Conservation (phyloP, 1,139 yeast species). For the Sugiyamaella paludigena region DNA sequence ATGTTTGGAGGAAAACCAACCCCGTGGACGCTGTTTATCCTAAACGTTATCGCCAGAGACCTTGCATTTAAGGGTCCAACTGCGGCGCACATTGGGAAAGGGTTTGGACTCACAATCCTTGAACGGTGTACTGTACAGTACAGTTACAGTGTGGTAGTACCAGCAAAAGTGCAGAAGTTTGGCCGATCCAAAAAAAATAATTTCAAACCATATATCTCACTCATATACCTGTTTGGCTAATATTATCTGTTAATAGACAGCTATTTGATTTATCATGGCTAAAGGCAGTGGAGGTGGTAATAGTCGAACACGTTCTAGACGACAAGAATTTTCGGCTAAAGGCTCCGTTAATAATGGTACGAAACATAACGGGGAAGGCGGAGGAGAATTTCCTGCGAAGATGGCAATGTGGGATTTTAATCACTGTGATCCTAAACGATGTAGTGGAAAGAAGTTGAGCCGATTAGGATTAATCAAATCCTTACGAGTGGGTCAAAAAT, state of each 20-base stretch:
- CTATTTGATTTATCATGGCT: neutral
- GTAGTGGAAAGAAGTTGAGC: slow-evolving; percentile 93
- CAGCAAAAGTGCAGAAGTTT: too few relatives aligned
- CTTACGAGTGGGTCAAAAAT: slow-evolving; percentile 85
- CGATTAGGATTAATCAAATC: slow-evolving; percentile 79
- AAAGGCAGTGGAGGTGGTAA: slow-evolving; percentile 4
- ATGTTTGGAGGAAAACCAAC: too few relatives aligned
- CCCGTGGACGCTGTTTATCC: too few relatives aligned
- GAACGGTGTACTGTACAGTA: too few relatives aligned
- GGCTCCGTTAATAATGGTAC: neutral
- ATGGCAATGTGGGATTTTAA: slow-evolving; percentile 67
- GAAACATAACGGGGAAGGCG: neutral
- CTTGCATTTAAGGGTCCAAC: too few relatives aligned
- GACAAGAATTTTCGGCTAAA: slow-evolving; percentile 7
- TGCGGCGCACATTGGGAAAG: too few relatives aligned
- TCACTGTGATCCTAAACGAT: slow-evolving; percentile 97
- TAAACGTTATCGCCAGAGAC: too few relatives aligned
- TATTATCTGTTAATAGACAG: neutral
- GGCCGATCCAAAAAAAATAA: neutral
- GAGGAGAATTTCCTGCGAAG: slow-evolving; percentile 35
- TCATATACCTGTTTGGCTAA: neutral
- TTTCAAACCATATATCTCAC: neutral
- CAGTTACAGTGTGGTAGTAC: too few relatives aligned
- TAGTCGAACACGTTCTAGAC: slow-evolving; percentile 3
- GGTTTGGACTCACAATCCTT: too few relatives aligned